Base-by-base conservation (phyloP, 805 yeast genomes). In the Ogataea trehalophila region DNA sequence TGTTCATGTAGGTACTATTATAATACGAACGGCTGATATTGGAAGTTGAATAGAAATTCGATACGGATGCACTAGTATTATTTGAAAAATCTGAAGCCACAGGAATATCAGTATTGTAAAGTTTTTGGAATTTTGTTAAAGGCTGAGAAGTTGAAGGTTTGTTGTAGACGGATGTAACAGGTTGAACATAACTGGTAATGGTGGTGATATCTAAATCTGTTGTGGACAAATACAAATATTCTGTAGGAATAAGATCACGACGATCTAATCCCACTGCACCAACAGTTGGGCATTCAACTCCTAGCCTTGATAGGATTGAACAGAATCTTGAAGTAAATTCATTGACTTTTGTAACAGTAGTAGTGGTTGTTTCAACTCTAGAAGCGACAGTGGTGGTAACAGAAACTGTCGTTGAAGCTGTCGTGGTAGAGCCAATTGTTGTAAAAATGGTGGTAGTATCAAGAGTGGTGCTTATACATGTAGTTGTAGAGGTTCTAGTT, bases 281-380 rank as follows among this genome's bases (percentile, higher is more conserved):
- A 18, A 48, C 17, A 23, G 49, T 39, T 20, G 58, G 55, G 42
- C 57, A 55, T 14, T 48, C 52, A 4, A 48, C 56, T 9, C 57
- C 59, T 31, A 55, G 33, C 15, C 55, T 46, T 20, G 54, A 47
- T 42, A 53, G 39, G 34, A 55, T 48, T 8, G 54, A 48, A 34
- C 57, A 55, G 40, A 53, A 53, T 20, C 59, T 44, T 3, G 59
- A 53, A 2, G 57, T 53, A 39, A 51, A 46, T 38, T 55, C 54
- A 29, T 45, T 51, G 23, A 51, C 33, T 36, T 42, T 29, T 3
- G 56, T 51, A 39, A 47, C 53, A 0, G 53, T 45, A 7, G 54
- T 47, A 17, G 50, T 47, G 15, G 44, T 43, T 5, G 49, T 51
- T 14, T n/a, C 42, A 9, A 43, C 40, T 14, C 46, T 48, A 18